These are phyloP conservation scores for Clavispora fructus DNA, from an alignment of 805 yeast species.

Conservation along the genomic window DNA sequence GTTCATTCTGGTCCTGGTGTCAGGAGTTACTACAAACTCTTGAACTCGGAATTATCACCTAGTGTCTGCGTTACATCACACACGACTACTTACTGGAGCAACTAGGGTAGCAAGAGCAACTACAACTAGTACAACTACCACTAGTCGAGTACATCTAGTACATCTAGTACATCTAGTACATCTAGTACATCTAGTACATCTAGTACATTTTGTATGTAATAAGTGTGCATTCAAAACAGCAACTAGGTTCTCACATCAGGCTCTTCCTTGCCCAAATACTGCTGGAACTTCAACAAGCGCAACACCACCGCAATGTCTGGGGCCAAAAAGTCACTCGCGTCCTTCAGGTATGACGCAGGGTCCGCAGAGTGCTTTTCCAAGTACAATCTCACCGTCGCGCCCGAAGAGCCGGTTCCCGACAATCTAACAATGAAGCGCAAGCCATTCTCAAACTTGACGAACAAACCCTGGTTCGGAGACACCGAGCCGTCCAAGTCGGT, in stretches of 20 bases:
- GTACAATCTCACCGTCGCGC: slow-evolving; percentile 93
- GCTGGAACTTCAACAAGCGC: slow-evolving; percentile 63
- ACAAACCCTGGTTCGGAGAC: slow-evolving; percentile 83
- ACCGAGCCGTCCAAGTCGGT: slow-evolving; percentile 94
- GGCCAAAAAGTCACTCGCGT: slow-evolving; percentile 65
- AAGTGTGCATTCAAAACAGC: no score
- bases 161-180: no score
- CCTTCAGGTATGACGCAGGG: slow-evolving; percentile 37
- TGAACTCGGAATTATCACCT: no score
- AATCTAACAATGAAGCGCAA: slow-evolving; percentile 82
- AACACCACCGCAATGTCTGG: slow-evolving; percentile 60
- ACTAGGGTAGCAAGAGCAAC: no score
- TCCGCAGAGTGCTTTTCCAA: slow-evolving; percentile 77
- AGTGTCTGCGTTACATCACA: no score
- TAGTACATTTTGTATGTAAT: no score
- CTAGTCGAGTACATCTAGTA: no score
- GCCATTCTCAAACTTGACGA: slow-evolving; percentile 74
- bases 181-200: no score
- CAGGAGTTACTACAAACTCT: no score
- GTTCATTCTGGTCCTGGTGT: no score
- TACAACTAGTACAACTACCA: no score
- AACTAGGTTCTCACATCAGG: slow-evolving; percentile 82
- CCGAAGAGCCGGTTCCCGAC: slow-evolving; percentile 96
- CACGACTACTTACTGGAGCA: no score
- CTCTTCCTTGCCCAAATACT: slow-evolving; percentile 70